Conservation (phyloP, 345 rosid species). For the Noccaea bulbosa region DNA sequence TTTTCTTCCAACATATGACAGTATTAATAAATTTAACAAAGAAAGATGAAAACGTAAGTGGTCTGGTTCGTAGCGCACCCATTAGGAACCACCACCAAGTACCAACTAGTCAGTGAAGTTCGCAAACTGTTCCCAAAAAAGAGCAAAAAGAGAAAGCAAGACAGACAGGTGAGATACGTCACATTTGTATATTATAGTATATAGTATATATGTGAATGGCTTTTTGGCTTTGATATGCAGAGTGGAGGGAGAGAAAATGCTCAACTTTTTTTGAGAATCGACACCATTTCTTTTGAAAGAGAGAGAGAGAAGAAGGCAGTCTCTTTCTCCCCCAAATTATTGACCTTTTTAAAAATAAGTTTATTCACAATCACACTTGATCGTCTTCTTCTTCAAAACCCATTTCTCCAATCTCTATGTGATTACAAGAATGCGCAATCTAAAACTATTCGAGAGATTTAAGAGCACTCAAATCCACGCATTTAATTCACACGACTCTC, state of each 20-base stretch:
- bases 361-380: slow-evolving; percentile 19
- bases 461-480: slow-evolving; percentile 79
- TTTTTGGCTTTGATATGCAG: not conserved
- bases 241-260: slow-evolving; percentile 12
- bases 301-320: not conserved
- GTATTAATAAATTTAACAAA: not conserved
- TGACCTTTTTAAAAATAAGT: slow-evolving; percentile 14
- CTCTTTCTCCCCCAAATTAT: slow-evolving; percentile 36
- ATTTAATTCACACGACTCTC: slow-evolving; percentile 50
- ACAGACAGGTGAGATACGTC: not conserved
- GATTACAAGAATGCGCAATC: slow-evolving; percentile 52
- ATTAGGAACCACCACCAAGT: slow-evolving; percentile 21
- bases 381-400: slow-evolving; percentile 10
- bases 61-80: slow-evolving; percentile 34
- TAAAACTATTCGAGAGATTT: slow-evolving; percentile 60
- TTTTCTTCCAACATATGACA: not conserved
- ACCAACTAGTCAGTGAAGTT: slow-evolving; percentile 36
- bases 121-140: slow-evolving; percentile 18
- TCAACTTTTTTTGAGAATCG: slow-evolving; percentile 9
- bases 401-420: slow-evolving; percentile 5
- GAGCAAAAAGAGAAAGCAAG: not conserved
- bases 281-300: not conserved
- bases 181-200: not conserved
- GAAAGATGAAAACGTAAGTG: not conserved
- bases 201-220: not conserved